phyloP scores from a whole-genome alignment of 2,329 filamentous ascomycete species.

The Talaromyces pinophilus region DNA sequence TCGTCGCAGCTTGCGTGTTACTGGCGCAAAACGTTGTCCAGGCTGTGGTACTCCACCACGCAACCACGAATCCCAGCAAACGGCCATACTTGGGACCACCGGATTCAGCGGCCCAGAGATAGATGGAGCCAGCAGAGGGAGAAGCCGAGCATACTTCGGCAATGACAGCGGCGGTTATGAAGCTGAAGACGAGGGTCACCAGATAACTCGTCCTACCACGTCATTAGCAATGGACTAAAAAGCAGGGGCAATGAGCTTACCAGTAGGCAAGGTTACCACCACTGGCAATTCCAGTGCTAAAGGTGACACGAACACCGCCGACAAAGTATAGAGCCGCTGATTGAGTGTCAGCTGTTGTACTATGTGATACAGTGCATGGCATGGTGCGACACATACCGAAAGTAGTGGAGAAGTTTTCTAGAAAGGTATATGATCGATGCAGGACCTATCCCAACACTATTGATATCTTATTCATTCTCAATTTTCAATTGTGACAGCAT shows the following conservation, averaged over 20 bases:
- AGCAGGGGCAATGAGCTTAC: slow-evolving; percentile 33
- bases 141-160: slow-evolving; percentile 63
- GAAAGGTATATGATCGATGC: slow-evolving; percentile 58
- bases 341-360: slow-evolving; percentile 6
- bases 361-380: background rate
- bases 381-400: slow-evolving; percentile 49
- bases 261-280: slow-evolving; percentile 64
- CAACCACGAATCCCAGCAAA: slow-evolving; percentile 62
- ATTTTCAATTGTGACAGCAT: slow-evolving; percentile 20
- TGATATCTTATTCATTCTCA: background rate
- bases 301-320: slow-evolving; percentile 61
- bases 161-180: slow-evolving; percentile 62
- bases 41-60: slow-evolving; percentile 64
- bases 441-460: slow-evolving; percentile 48
- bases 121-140: slow-evolving; percentile 61
- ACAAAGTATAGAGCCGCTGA: slow-evolving; percentile 63
- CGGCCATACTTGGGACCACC: slow-evolving; percentile 58
- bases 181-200: slow-evolving; percentile 61
- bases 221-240: background rate
- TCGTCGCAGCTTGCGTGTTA: slow-evolving; percentile 55
- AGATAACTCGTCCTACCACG: slow-evolving; percentile 58
- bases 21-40: slow-evolving; percentile 62
- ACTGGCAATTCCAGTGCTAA: slow-evolving; percentile 63
- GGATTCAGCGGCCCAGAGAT: slow-evolving; percentile 63
- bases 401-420: slow-evolving; percentile 62